Percentiles rank a stretch among this genome's conserved stretches.
These are phyloP conservation scores for Talaromyces sp. DNA, from an alignment of 2,329 filamentous ascomycete genomes.

Conservation along the genomic window DNA sequence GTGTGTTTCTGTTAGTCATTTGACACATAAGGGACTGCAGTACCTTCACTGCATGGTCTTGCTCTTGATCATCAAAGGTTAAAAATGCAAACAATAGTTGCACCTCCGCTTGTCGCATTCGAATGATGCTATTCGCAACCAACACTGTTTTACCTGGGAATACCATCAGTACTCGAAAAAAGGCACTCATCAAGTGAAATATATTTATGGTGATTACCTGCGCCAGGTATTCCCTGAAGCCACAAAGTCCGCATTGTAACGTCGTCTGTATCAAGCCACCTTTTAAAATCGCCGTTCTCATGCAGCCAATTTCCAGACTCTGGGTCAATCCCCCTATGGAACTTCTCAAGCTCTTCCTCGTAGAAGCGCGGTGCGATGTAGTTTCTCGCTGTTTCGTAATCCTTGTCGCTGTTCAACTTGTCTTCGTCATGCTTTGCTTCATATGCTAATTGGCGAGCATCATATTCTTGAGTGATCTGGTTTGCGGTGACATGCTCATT, in stretches of 20 bases:
- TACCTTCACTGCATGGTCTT: conserved; percentile 1
- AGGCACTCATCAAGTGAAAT: not conserved
- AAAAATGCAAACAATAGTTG: conserved; percentile 2
- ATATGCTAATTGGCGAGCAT: conserved; percentile 1
- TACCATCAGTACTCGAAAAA: conserved; percentile 1
- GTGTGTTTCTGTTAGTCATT: not conserved
- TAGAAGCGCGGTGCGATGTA: conserved; percentile 1
- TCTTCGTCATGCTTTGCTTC: not conserved
- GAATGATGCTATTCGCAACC: not conserved
- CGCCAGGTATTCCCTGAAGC: conserved; percentile 1
- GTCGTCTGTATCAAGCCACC: conserved; percentile 1
- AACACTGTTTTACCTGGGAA: not conserved
- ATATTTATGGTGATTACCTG: conserved; percentile 1
- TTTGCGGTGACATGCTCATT: conserved; percentile 1
- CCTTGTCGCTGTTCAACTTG: not conserved
- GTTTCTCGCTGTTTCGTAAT: conserved; percentile 2
- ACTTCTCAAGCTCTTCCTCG: conserved; percentile 1
- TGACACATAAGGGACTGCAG: conserved; percentile 1
- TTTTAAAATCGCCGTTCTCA: conserved; percentile 1
- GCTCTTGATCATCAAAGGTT: not conserved
- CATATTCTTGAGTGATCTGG: conserved; percentile 1
- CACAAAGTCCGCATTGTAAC: conserved; percentile 1
- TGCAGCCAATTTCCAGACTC: conserved; percentile 1
- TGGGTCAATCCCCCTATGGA: not conserved
- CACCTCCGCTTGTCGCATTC: not conserved